phyloP scores from a whole-genome alignment of 75 land plant genomes.

The Gnetum montanum region DNA sequence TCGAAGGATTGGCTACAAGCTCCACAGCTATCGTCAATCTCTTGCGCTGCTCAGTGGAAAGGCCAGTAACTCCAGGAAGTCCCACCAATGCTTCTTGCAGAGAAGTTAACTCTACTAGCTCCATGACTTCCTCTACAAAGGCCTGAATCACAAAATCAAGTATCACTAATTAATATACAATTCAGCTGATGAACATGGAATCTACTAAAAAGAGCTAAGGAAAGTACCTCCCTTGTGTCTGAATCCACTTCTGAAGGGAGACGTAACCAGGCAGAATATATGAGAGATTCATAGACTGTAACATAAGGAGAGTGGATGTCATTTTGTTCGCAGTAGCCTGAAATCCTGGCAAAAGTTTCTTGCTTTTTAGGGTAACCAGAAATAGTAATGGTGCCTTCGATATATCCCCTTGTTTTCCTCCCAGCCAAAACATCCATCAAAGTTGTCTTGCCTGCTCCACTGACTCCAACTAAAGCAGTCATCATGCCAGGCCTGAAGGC shows the following conservation, averaged over 20 bases:
- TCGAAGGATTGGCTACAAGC: slow-evolving; percentile 77
- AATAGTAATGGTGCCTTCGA: slow-evolving; percentile 26
- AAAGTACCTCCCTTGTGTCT: slow-evolving; percentile 12
- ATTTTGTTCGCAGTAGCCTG: slow-evolving; percentile 36
- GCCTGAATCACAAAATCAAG: slow-evolving; percentile 10
- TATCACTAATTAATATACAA: neutral
- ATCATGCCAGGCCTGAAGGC: slow-evolving; percentile 44
- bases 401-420: slow-evolving; percentile 30
- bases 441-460: slow-evolving; percentile 49
- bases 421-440: slow-evolving; percentile 37
- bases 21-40: slow-evolving; percentile 71
- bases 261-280: slow-evolving; percentile 38
- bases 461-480: slow-evolving; percentile 46
- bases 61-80: slow-evolving; percentile 52
- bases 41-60: slow-evolving; percentile 55
- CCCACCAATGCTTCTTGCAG: slow-evolving; percentile 44
- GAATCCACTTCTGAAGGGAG: slow-evolving; percentile 14
- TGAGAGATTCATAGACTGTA: slow-evolving; percentile 31
- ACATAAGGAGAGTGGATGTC: slow-evolving; percentile 40
- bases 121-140: slow-evolving; percentile 62
- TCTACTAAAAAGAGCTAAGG: neutral
- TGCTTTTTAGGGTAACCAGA: slow-evolving; percentile 38
- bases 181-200: neutral
- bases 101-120: slow-evolving; percentile 47
- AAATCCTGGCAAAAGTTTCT: slow-evolving; percentile 31